A percentile compares a stretch with the other conserved stretches of the same genome.
Conservation (phyloP, 2,329 filamentous ascomycete species). For the Berkeleyomyces basicola region DNA sequence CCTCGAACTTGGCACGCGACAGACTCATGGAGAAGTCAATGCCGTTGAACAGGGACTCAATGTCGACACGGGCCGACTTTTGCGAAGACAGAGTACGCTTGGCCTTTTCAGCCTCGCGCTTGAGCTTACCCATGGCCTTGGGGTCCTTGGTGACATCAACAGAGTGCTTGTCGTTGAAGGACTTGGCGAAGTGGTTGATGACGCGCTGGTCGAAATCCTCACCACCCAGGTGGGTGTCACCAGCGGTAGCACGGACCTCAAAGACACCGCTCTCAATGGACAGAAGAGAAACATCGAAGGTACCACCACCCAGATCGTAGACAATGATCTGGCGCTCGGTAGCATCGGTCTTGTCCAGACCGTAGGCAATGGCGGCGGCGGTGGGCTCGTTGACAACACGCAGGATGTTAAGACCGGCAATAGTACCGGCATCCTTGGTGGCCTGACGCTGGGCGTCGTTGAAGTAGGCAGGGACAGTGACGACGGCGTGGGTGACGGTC, state of each 20-base stretch:
- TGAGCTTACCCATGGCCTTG: constrained; percentile 98
- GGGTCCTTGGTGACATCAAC: constrained; percentile 87
- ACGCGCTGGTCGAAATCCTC: constrained; percentile 98
- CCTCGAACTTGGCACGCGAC: constrained; percentile 97
- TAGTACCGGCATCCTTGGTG: constrained; percentile 85
- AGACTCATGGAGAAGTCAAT: constrained; percentile 97
- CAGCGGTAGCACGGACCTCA: constrained; percentile 83
- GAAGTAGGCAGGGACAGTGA: constrained; percentile 95
- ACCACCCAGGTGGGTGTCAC: constrained; percentile 95
- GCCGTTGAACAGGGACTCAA: constrained; percentile 92
- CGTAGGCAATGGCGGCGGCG: constrained; percentile 87
- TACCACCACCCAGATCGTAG: constrained; percentile 88
- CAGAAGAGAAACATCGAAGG: constrained; percentile 84
- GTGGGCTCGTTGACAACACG: constrained; percentile 96
- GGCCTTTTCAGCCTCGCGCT: constrained; percentile 98
- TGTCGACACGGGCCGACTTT: constrained; percentile 87
- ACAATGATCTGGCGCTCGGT: constrained; percentile 79
- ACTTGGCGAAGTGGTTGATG: constrained; percentile 89
- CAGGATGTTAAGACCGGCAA: constrained; percentile 86
- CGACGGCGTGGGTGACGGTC: constrained; percentile 74
- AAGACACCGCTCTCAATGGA: constrained; percentile 87
- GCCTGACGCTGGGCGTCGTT: constrained; percentile 96
- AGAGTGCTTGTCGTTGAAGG: constrained; percentile 93
- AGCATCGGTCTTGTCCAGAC: constrained; percentile 68
- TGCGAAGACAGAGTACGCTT: constrained; percentile 95